These are phyloP conservation scores for Botryotinia calthae DNA, from an alignment of 2,329 filamentous ascomycete genomes.

Conservation along the genomic window DNA sequence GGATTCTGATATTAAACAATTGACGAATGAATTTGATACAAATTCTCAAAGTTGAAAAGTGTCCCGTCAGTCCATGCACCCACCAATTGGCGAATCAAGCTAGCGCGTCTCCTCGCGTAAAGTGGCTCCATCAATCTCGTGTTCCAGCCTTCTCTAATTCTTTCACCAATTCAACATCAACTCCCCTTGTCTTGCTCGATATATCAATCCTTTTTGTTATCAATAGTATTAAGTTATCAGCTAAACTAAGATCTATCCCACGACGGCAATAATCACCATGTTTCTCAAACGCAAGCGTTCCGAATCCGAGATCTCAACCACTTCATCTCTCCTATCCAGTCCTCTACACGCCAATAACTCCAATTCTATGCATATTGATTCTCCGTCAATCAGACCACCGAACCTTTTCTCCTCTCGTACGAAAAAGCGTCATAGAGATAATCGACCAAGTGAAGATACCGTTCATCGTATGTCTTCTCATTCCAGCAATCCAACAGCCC, in stretches of 20 bases:
- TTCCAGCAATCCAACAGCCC: neutral
- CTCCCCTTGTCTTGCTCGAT: neutral
- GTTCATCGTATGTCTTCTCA: constrained; percentile 33
- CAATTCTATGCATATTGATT: constrained; percentile 40
- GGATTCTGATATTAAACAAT: neutral
- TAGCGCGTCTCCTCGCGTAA: constrained; percentile 15
- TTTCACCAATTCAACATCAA: constrained; percentile 9
- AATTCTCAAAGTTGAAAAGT: neutral
- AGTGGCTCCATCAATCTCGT: constrained; percentile 1
- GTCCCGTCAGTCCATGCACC: neutral
- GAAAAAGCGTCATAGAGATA: constrained; percentile 59
- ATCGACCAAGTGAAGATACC: constrained; percentile 54
- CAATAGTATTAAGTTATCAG: neutral
- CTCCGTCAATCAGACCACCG: constrained; percentile 37
- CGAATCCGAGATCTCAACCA: constrained; percentile 53
- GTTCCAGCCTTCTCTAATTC: constrained; percentile 13
- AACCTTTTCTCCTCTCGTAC: constrained; percentile 56
- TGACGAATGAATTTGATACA: neutral
- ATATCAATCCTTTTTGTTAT: neutral
- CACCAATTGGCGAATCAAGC: neutral
- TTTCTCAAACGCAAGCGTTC: constrained; percentile 64
- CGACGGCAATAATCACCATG: constrained; percentile 40
- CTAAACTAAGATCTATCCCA: neutral
- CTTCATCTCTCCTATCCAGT: constrained; percentile 45
- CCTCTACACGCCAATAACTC: constrained; percentile 39